Evolutionary conservation across 176 grass and related monocot genomes (phyloP), one percentile per base, ranked within the genome.

Genomic region (Avena eriantha): DNA sequence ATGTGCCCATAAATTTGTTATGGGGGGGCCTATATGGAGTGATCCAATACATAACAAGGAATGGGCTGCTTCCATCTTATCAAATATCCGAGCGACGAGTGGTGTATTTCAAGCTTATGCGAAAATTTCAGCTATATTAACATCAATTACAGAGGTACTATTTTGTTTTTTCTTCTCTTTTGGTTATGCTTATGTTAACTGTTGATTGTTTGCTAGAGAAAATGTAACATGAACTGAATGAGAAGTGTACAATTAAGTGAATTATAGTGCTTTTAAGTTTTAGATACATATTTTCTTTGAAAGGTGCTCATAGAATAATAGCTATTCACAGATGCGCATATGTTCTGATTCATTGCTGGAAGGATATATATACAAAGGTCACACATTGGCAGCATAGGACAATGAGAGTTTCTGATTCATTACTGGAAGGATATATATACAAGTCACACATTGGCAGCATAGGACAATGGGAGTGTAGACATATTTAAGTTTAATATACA

Each of bases 21-120:
- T 97, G 95, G 92, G 95, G 13, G 92, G 95, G 1, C 95, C 95
- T 31, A 94, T 97, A 73, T 97, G 95, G 95, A 92, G 92, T 71
- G 88, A 89, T 90, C 92, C 92, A 29, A 97, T 97, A 10, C 95
- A 97, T 83, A 86, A 97, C 53, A 89, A 88, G 36, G 88, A 94
- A 85, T 97, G 95, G 95, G 86, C 92, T 77, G 56, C 74, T 81
- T 94, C 88, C 57, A 92, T 92, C 23, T 81, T 94, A 60, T 82
- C 84, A 60, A 92, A 87, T 81, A 83, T 94, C 18, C 83, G 76
- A 80, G 76, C 68, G 60, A 85, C 73, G 81, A 88, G 84, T 70
- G 80, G 88, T 55, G 36, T 49, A 77, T 94, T 91, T 85, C 88
- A 90, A 87, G 92, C 95, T 36, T 94, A 92, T 81, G 73, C 81